Conservation (phyloP, 768 basidiomycete genomes). For the Mycena albidolilacea region DNA sequence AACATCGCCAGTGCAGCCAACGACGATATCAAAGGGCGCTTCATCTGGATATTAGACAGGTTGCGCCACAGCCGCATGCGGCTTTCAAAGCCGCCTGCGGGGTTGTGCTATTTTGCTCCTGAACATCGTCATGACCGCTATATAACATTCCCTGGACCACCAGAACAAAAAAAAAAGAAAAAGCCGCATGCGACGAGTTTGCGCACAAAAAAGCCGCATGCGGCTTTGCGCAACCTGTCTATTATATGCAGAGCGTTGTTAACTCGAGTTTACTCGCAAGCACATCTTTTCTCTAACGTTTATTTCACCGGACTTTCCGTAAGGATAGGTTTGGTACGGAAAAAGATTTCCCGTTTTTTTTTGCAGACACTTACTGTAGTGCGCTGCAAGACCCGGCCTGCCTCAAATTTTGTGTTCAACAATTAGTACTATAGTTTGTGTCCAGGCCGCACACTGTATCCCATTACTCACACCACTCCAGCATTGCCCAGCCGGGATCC, state of each 20-base stretch:
- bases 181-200: too few relatives aligned
- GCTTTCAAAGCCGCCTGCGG: too few relatives aligned
- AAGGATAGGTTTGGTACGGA: not conserved
- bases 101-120: too few relatives aligned
- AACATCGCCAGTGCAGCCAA: too few relatives aligned
- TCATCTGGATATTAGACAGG: not conserved
- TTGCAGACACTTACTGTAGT: constrained; percentile 1
- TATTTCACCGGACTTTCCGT: not conserved
- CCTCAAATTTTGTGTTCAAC: constrained; percentile 6
- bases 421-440: not conserved
- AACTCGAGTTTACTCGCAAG: not conserved
- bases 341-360: not conserved
- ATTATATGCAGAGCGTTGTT: not conserved
- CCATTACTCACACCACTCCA: not conserved
- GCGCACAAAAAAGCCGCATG: too few relatives aligned
- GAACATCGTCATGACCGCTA: too few relatives aligned
- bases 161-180: too few relatives aligned
- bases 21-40: too few relatives aligned
- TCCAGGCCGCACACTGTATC: not conserved
- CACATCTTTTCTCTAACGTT: not conserved
- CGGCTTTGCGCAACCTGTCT: too few relatives aligned
- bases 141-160: too few relatives aligned
- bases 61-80: too few relatives aligned
- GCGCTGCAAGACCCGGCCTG: not conserved
- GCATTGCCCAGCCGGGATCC: not conserved